Base-by-base conservation (phyloP, 2,329 filamentous ascomycete genomes). In the Epichloe amarillans region DNA sequence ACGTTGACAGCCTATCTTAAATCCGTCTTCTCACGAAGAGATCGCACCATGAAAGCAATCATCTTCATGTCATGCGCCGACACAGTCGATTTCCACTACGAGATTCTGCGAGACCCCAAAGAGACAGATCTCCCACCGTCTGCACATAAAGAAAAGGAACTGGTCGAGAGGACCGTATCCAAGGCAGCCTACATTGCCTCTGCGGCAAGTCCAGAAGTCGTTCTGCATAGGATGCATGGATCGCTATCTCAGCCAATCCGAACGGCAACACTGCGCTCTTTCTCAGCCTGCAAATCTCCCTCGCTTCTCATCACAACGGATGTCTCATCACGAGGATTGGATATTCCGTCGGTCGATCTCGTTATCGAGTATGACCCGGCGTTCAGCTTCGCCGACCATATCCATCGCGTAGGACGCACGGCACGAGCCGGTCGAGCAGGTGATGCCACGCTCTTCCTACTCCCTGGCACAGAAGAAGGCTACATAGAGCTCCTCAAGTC, bases 21-120 rank as follows among this genome's bases (percentile, higher is more conserved):
- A 64, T 83, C 88, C 17, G 83, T 89, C 0, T 97, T 98, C 66
- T 83, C 88, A 52, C 79, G 90, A 17, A 87, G 86, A 65, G 91
- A 89, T 0, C 88, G 88, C 1, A 86, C 95, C 17, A 96, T 95
- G 87, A 97, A 98, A 67, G 87, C 86, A 21, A 96, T 98, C 54
- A 76, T 98, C 37, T 98, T 98, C 69, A 86, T 98, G 46, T 95
- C 91, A 11, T 98, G 93, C 61, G 90, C 93, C 19, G 93, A 98
- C 65, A 93, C 88, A 1, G 93, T 97, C 53, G 89, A 98, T 64
- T 98, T 96, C 60, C 91, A 97, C 65, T 97, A 89, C 64, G 86
- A 94, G 54, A 71, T 95, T 3, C 79, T 98, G 52, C 83, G 73
- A 42, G 60, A 69, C 26, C 64, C 65, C 0, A 63, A 62, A 11